Percentiles rank a stretch among this genome's conserved stretches.
Evolutionary conservation across 2,329 filamentous ascomycete genomes (phyloP).

Genomic region (Trichoderma pleuroti): DNA sequence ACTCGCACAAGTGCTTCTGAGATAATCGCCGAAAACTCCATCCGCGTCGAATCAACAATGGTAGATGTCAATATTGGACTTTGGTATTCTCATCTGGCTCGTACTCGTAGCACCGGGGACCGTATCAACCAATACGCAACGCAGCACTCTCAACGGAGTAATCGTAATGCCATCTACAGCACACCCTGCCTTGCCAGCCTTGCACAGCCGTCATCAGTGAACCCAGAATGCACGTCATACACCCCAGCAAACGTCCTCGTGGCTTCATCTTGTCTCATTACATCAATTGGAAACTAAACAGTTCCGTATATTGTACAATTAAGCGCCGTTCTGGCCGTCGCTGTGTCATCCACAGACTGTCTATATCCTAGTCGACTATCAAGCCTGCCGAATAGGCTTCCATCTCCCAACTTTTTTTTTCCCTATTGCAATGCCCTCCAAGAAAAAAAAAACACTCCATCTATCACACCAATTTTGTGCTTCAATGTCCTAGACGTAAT

Average conservation of each 20-base stretch:
- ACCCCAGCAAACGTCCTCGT: background rate
- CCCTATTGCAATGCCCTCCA: background rate
- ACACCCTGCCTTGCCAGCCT: background rate
- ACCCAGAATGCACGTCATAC: background rate
- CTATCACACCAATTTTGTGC: constrained; percentile 4
- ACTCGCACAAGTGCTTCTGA: too few relatives aligned
- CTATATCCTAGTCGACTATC: constrained; percentile 20
- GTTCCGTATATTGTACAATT: constrained; percentile 27
- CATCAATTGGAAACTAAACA: constrained; percentile 21
- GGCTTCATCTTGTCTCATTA: constrained; percentile 21
- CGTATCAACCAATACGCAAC: background rate
- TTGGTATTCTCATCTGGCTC: background rate
- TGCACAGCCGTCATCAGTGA: background rate
- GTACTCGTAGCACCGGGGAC: background rate
- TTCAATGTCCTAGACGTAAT: background rate
- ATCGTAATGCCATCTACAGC: background rate
- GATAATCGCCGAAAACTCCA: background rate
- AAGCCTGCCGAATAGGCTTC: background rate
- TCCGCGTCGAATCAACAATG: background rate
- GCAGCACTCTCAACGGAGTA: background rate
- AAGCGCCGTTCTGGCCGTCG: constrained; percentile 24
- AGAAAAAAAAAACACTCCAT: constrained; percentile 11
- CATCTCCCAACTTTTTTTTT: constrained; percentile 9
- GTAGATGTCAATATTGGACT: background rate
- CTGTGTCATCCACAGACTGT: constrained; percentile 23